A percentile compares a stretch with the other conserved stretches of the same genome.
These are phyloP conservation scores for Boletus semigastroideus DNA, from an alignment of 1,284 basidiomycete genomes.

Conservation along the genomic window DNA sequence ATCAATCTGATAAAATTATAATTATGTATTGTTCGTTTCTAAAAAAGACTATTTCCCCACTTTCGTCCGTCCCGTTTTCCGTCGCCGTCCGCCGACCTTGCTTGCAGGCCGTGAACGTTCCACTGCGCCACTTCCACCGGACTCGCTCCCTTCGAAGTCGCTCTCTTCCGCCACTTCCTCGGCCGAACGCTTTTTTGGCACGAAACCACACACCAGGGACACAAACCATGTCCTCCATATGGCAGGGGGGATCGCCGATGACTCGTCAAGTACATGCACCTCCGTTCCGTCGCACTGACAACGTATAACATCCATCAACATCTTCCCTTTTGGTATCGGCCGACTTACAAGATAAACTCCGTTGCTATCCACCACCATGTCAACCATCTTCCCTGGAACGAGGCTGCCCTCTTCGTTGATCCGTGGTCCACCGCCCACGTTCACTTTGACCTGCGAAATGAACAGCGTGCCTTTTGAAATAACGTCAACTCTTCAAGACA, in stretches of 20 bases:
- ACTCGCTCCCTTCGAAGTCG: constrained; percentile 25
- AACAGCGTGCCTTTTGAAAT: constrained; percentile 2
- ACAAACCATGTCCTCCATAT: constrained; percentile 54
- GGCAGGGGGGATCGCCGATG: constrained; percentile 46
- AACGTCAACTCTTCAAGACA: constrained; percentile 1
- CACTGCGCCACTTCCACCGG: constrained; percentile 32
- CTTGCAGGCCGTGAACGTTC: constrained; percentile 34
- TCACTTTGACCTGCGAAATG: constrained; percentile 60
- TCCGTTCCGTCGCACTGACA: constrained; percentile 48
- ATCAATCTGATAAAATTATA: neutral
- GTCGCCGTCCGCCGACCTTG: constrained; percentile 60
- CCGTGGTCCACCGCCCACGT: constrained; percentile 54
- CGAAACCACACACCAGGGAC: constrained; percentile 36
- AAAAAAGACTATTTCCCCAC: constrained; percentile 22
- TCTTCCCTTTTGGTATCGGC: constrained; percentile 8
- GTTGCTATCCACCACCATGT: constrained; percentile 75
- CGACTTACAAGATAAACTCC: constrained; percentile 69
- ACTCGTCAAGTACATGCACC: constrained; percentile 52
- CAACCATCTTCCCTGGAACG: constrained; percentile 53
- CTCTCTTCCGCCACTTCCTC: constrained; percentile 7
- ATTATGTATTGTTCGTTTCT: no score
- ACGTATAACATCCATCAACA: constrained; percentile 10
- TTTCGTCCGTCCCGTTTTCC: constrained; percentile 47
- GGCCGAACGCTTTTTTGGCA: constrained; percentile 17
- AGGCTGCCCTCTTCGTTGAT: constrained; percentile 56